Evolutionary conservation across 192 early-diverging fungal genomes (phyloP), one percentile per base, ranked within the genome.

Genomic region (Diversispora eburnea): DNA sequence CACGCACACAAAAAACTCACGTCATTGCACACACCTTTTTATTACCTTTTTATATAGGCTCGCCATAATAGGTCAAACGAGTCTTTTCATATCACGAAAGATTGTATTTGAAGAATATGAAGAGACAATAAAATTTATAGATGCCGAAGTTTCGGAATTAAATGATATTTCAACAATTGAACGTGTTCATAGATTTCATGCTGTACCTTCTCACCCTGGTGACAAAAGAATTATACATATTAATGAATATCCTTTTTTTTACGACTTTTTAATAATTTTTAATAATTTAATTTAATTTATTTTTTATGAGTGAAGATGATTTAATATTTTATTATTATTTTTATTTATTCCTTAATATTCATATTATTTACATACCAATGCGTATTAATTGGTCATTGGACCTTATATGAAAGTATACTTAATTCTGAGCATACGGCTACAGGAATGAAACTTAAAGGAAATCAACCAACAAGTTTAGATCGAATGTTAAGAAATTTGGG

Each of bases 301-400:
- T n/a, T 55, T n/a, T n/a, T 13, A 17, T 17, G 6, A 55, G 15
- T 4, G 6, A 56, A 20, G 4, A 20, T 20, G 17, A 20, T 56
- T 20, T 15, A 8, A 33, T 33, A 33, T 33, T 33, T 33, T 4
- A 51, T 4, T 51, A 51, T 51, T 51, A 9, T 12, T 41, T 6
- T 51, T 51, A 9, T 12, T 41, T 6, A 7, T 62, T 15, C 60
- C 39, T 62, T 22, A 62, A 22, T 17, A 62, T 43, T 62, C 7
- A 41, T 15, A 42, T 17, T 62, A 62, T 41, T 62, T 41, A 65
- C 63, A 47, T 65, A 65, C 39, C 22, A 65, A 39, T 65, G 63
- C 20, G 63, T 65, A 20, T 65, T 65, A 47, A 47, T 65, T 42
- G 63, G 63, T n/a, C 63, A 65, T 47, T 65, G 63, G 63, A 65